Conservation (phyloP, 306 rosid species). For the Prinsepia uniflora region DNA sequence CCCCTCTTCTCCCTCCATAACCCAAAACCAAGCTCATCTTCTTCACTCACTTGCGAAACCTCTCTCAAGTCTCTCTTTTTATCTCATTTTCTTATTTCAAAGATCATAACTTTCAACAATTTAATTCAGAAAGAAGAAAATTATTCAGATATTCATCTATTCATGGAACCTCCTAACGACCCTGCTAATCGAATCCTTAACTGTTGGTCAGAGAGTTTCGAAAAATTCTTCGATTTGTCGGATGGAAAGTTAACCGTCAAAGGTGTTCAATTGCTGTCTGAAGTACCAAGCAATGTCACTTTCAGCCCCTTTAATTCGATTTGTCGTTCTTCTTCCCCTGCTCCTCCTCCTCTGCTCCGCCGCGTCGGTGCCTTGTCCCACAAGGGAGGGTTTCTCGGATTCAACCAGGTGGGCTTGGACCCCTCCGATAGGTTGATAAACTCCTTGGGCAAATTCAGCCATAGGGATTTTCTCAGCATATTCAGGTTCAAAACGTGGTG, state of each 20-base stretch:
- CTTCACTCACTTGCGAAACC: too few species aligned
- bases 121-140: too few species aligned
- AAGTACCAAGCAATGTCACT: constrained; percentile 65
- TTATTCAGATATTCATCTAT: not conserved
- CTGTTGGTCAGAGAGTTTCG: constrained; percentile 20
- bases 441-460: constrained; percentile 55
- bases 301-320: constrained; percentile 50
- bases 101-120: too few species aligned
- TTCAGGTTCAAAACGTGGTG: constrained; percentile 97
- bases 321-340: constrained; percentile 37
- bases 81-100: too few species aligned
- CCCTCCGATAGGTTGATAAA: constrained; percentile 58
- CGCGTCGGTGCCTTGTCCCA: constrained; percentile 44
- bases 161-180: constrained; percentile 68
- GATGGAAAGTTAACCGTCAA: constrained; percentile 41
- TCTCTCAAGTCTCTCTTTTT: too few species aligned
- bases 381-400: constrained; percentile 81
- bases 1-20: not conserved
- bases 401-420: constrained; percentile 25
- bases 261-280: constrained; percentile 52
- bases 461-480: constrained; percentile 57
- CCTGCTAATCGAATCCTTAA: constrained; percentile 19
- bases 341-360: constrained; percentile 49
- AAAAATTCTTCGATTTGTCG: constrained; percentile 40
- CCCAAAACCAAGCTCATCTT: too few species aligned